Base-by-base conservation (phyloP, 2,329 filamentous ascomycete genomes). In the Xylariales sp. region DNA sequence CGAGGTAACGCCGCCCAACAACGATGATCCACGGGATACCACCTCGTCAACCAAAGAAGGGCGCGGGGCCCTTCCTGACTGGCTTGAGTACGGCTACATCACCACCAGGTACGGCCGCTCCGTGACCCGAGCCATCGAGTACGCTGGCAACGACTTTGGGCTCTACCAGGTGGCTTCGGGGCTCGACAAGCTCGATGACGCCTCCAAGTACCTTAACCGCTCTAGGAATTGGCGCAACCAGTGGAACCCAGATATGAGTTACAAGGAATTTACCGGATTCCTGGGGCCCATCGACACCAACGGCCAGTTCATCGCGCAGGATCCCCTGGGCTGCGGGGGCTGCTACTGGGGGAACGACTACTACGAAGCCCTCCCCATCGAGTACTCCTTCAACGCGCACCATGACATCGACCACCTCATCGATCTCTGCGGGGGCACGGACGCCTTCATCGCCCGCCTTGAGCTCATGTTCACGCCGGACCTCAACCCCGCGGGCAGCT, bases 161-260 rank as follows among this genome's bases (percentile, higher is more conserved):
- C 61, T 88, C 4, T 74, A 78, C 42, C 76, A 82, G 52, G 77
- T 88, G 10, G 83, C 83, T 4, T 56, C 52, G 2, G 81, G 80
- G 0, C 58, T 85, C 3, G 69, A 66, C 2, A 70, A 72, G 32
- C 40, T 50, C 0, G 59, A 60, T 1, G 76, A 81, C 29, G 72
- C 75, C 4, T 44, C 60, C 3, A 80, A 69, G 37, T 87, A 86
- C 47, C 64, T 85, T 18, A 62, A 71, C 31, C 73, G 82, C 7
- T 83, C 79, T 1, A 67, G 72, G 8, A 81, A 85, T 50, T 88
- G 83, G 83, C 70, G 78, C 13, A 85, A 85, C 51, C 81, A 86
- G 46, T 88, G 81, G 81, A 81, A 86, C 53, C 53, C 70, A 0
- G 55, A 74, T 32, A 69, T 77, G 30, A 66, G 63, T 1, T 76